phyloP scores from a whole-genome alignment of 371 early-diverging fungal species.

The Apophysomyces ossiformis region DNA sequence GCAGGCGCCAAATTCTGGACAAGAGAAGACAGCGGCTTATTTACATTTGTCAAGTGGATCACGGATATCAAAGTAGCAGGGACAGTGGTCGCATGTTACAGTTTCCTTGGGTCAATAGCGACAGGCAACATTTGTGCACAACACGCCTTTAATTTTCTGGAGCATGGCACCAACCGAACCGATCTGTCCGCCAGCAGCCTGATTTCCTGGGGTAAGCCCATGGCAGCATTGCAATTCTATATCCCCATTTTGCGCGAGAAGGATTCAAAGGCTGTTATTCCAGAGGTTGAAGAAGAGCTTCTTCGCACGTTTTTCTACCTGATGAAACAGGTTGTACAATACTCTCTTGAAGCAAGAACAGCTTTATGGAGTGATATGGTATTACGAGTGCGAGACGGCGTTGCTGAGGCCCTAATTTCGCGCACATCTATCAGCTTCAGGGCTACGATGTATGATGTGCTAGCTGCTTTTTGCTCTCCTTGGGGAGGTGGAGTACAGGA shows the following conservation, averaged over 20 bases:
- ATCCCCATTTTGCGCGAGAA: conserved; percentile 25
- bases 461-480: conserved; percentile 47
- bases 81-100: conserved; percentile 42
- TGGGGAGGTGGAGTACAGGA: conserved; percentile 44
- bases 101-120: conserved; percentile 43
- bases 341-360: conserved; percentile 35
- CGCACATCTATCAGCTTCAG: conserved; percentile 37
- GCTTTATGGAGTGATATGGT: conserved; percentile 32
- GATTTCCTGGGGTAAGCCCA: conserved; percentile 51
- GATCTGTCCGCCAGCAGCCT: conserved; percentile 27
- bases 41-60: conserved; percentile 78
- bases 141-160: conserved; percentile 33
- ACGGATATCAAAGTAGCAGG: conserved; percentile 44
- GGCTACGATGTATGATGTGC: conserved; percentile 41
- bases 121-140: conserved; percentile 43
- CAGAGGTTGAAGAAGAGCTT: conserved; percentile 34
- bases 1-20: conserved; percentile 82
- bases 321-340: conserved; percentile 45
- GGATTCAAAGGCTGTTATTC: conserved; percentile 17
- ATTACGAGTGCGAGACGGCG: conserved; percentile 13
- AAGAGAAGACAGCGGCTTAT: conserved; percentile 58
- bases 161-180: conserved; percentile 21
- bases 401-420: conserved; percentile 26
- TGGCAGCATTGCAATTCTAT: conserved; percentile 43
- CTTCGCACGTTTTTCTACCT: conserved; percentile 34